Percentiles rank a stretch among this genome's conserved stretches.
phyloP scores from a whole-genome alignment of 2,329 filamentous ascomycete genomes.

The Trichoderma arundinaceum region DNA sequence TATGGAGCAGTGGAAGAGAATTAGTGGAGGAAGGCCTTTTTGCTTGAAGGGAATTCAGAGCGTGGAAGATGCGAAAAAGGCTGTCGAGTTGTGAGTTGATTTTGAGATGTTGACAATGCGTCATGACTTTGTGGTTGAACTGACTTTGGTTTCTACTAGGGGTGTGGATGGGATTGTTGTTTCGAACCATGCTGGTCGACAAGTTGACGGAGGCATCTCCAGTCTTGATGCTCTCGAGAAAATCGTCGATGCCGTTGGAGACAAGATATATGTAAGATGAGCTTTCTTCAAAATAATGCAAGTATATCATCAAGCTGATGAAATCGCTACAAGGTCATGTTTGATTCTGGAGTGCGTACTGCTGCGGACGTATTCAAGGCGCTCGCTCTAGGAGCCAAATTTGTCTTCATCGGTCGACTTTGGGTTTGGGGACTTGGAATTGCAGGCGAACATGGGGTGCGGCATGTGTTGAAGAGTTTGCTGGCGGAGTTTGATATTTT shows the following conservation, averaged over 20 bases:
- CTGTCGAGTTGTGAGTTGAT: slow-evolving; percentile 49
- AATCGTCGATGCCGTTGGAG: slow-evolving; percentile 46
- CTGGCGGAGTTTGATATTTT: slow-evolving; percentile 30
- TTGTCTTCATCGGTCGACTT: slow-evolving; percentile 63
- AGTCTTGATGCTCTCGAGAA: slow-evolving; percentile 60
- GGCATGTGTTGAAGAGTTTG: slow-evolving; percentile 26
- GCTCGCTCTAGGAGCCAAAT: slow-evolving; percentile 61
- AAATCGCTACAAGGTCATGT: slow-evolving; percentile 43
- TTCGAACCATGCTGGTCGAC: slow-evolving; percentile 64
- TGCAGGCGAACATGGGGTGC: slow-evolving; percentile 26
- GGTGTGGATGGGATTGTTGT: slow-evolving; percentile 59
- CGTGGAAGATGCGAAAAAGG: slow-evolving; percentile 61
- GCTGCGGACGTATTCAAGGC: slow-evolving; percentile 67
- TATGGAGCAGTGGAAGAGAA: slow-evolving; percentile 63
- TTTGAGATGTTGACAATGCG: neutral
- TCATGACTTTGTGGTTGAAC: neutral
- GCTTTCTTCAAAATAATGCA: too few species aligned
- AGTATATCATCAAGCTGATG: neutral
- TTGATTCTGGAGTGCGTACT: slow-evolving; percentile 58
- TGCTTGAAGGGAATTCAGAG: slow-evolving; percentile 68
- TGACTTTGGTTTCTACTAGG: slow-evolving; percentile 1
- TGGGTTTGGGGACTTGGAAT: slow-evolving; percentile 50
- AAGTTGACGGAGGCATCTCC: slow-evolving; percentile 53
- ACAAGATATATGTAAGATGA: slow-evolving; percentile 26
- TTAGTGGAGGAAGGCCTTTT: slow-evolving; percentile 64